Conservation (phyloP, 2,329 filamentous ascomycete species). For the Calonectria ilicicola region DNA sequence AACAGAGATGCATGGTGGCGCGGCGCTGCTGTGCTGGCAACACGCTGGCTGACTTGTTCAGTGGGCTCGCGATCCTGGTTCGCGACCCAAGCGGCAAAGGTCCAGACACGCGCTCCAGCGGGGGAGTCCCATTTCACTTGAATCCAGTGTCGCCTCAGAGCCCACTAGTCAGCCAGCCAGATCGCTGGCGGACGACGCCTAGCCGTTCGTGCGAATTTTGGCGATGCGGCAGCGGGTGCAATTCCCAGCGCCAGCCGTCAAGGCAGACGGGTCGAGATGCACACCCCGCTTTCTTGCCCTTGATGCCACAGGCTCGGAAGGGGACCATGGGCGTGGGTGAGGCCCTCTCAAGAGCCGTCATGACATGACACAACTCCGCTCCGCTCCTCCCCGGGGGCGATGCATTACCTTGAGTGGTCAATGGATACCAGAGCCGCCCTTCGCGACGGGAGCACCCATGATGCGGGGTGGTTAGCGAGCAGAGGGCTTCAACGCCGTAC, state of each 20-base stretch:
- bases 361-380: constrained; percentile 21
- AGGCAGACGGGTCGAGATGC: constrained; percentile 6
- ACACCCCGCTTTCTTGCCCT: constrained; percentile 21
- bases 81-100: constrained; percentile 20
- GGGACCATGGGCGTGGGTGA: constrained; percentile 5
- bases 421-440: constrained; percentile 36
- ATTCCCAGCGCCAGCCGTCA: constrained; percentile 8
- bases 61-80: constrained; percentile 27
- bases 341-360: constrained; percentile 2
- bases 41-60: constrained; percentile 34
- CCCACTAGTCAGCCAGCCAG: constrained; percentile 13
- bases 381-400: constrained; percentile 18
- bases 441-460: constrained; percentile 31
- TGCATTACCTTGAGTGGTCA: constrained; percentile 12
- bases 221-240: constrained; percentile 18
- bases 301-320: constrained; percentile 8
- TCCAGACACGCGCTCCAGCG: constrained; percentile 25
- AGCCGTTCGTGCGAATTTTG: constrained; percentile 31
- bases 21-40: constrained; percentile 33
- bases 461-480: constrained; percentile 14
- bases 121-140: constrained; percentile 19
- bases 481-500: background rate
- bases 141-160: constrained; percentile 10
- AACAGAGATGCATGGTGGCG: constrained; percentile 21
- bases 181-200: background rate